phyloP scores from a whole-genome alignment of 1,284 basidiomycete species.

The Cryptococcus neoformans region DNA sequence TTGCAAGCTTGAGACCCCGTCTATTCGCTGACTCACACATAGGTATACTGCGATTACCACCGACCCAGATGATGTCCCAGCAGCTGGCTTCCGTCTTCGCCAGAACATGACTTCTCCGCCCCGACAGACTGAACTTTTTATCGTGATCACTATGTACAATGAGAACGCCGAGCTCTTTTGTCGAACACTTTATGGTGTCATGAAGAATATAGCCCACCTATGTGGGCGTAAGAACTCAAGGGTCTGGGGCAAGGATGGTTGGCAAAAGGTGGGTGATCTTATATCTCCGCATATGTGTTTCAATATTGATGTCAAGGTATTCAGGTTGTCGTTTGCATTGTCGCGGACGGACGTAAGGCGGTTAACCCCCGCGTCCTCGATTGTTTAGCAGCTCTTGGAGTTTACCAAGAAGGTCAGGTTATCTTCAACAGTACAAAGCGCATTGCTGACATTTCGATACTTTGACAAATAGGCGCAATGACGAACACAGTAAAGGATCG shows the following conservation, averaged over 20 bases:
- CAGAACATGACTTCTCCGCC: constrained; percentile 67
- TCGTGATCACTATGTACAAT: constrained; percentile 96
- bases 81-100: constrained; percentile 75
- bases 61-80: constrained; percentile 89
- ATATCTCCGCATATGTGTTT: no score
- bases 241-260: constrained; percentile 94
- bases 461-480: constrained; percentile 60
- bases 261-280: constrained; percentile 74
- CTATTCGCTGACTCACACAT: neutral
- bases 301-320: constrained; percentile 2
- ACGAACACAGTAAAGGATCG: constrained; percentile 85
- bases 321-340: constrained; percentile 90
- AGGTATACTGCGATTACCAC: constrained; percentile 80
- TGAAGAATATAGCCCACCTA: constrained; percentile 84
- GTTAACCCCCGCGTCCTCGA: constrained; percentile 92
- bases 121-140: constrained; percentile 85
- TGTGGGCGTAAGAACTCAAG: constrained; percentile 91
- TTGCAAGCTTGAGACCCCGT: neutral
- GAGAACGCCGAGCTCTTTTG: constrained; percentile 94
- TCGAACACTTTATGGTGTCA: constrained; percentile 92
- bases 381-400: constrained; percentile 60
- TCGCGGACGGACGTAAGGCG: constrained; percentile 90
- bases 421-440: neutral
- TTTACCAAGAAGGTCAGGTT: constrained; percentile 54
- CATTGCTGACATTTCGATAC: neutral